Percentiles rank a stretch among this genome's conserved stretches.
phyloP scores from a whole-genome alignment of 257 asterid species.

The Capsicum pubescens region DNA sequence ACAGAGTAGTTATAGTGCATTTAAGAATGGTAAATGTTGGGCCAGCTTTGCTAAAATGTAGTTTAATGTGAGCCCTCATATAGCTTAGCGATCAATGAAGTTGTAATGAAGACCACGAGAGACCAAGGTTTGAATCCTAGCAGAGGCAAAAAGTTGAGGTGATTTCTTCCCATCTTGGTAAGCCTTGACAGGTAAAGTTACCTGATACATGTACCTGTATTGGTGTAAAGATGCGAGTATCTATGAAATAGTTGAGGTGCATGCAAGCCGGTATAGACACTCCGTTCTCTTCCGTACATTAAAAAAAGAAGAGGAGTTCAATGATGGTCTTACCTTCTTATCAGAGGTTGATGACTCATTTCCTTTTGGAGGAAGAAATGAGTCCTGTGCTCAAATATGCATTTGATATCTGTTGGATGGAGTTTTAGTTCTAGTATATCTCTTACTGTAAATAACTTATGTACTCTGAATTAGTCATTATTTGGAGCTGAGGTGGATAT shows the following conservation, averaged over 20 bases:
- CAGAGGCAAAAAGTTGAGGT: not conserved
- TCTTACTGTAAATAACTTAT: not conserved
- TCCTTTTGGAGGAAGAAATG: conserved; percentile 9
- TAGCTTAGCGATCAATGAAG: not conserved
- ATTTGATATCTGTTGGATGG: not conserved
- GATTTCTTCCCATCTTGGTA: not conserved
- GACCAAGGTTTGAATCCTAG: not conserved
- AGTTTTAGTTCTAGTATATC: not conserved
- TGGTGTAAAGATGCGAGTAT: conserved; percentile 9
- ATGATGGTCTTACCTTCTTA: conserved; percentile 8
- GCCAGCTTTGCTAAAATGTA: not conserved
- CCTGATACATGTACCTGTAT: not conserved
- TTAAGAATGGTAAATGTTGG: not conserved
- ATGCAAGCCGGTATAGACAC: not conserved
- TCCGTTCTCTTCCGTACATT: not conserved
- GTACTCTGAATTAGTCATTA: conserved; percentile 7
- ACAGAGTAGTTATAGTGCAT: not conserved
- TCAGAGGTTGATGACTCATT: not conserved
- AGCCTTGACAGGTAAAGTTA: not conserved
- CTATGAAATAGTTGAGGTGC: not conserved
- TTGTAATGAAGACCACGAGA: conserved; percentile 8
- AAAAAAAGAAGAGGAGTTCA: conserved; percentile 12
- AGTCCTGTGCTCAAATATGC: not conserved
- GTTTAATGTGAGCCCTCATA: not conserved
- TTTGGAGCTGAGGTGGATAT: conserved; percentile 1